phyloP scores from a whole-genome alignment of 2,329 filamentous ascomycete genomes.

The Shiraia sp. region DNA sequence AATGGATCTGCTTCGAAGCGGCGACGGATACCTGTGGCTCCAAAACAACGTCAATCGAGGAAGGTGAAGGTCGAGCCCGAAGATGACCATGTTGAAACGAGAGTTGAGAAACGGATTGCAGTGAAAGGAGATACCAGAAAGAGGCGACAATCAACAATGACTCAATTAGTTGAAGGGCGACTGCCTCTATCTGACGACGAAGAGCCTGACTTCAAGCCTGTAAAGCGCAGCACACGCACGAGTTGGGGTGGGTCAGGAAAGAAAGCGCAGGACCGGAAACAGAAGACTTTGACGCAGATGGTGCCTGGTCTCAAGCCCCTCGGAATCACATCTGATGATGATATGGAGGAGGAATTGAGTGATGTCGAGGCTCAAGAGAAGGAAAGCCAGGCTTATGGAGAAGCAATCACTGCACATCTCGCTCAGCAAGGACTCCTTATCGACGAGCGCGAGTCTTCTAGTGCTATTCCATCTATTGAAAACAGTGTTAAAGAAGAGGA shows the following conservation, averaged over 20 bases:
- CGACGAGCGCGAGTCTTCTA: background rate
- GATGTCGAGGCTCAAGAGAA: slow-evolving; percentile 19
- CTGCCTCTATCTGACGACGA: slow-evolving; percentile 18
- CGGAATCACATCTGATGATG: slow-evolving; percentile 22
- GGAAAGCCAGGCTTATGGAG: slow-evolving; percentile 13
- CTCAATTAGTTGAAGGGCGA: slow-evolving; percentile 34
- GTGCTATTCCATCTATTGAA: slow-evolving; percentile 11
- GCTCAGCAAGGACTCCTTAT: slow-evolving; percentile 20
- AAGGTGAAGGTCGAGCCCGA: slow-evolving; percentile 5
- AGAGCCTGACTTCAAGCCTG: slow-evolving; percentile 30
- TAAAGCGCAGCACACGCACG: slow-evolving; percentile 19
- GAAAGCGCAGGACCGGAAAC: slow-evolving; percentile 22
- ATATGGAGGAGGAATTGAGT: slow-evolving; percentile 18
- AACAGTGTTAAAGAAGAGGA: slow-evolving; percentile 8
- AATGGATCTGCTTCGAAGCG: slow-evolving; percentile 21
- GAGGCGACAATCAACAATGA: slow-evolving; percentile 42
- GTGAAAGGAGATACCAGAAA: slow-evolving; percentile 9
- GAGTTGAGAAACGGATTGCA: slow-evolving; percentile 3
- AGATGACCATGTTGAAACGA: slow-evolving; percentile 3
- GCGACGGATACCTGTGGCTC: slow-evolving; percentile 10
- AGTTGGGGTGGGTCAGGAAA: slow-evolving; percentile 24
- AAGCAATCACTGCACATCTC: slow-evolving; percentile 20
- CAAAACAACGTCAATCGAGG: slow-evolving; percentile 6
- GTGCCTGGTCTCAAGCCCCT: slow-evolving; percentile 27
- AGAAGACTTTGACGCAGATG: slow-evolving; percentile 43